phyloP scores from a whole-genome alignment of 2,329 filamentous ascomycete species.

The Epichloe gansuensis region DNA sequence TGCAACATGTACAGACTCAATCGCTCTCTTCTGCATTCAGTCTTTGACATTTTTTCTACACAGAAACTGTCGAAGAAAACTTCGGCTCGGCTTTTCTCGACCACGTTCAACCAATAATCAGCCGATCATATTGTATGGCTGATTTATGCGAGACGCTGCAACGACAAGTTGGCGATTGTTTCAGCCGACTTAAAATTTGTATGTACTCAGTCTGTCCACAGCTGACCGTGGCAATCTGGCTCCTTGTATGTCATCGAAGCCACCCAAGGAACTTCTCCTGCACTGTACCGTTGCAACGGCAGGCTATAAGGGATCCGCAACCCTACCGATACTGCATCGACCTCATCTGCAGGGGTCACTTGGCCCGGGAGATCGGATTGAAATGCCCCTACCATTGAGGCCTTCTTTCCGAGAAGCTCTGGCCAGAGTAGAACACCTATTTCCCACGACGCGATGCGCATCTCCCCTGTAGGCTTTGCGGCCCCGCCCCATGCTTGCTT shows the following conservation, averaged over 20 bases:
- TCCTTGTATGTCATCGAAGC: conserved; percentile 45
- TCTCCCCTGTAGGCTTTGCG: conserved; percentile 39
- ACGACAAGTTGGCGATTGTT: background rate
- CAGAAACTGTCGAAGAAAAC: background rate
- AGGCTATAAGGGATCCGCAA: conserved; percentile 74
- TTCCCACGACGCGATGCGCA: conserved; percentile 70
- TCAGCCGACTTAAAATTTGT: background rate
- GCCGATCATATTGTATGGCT: background rate
- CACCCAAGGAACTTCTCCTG: conserved; percentile 63
- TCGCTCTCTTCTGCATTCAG: background rate
- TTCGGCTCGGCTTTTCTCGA: background rate
- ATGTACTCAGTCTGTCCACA: conserved; percentile 18
- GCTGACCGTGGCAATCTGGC: conserved; percentile 45
- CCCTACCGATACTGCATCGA: conserved; percentile 38
- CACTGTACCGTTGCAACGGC: conserved; percentile 53
- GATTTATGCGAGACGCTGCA: background rate
- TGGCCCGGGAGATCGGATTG: conserved; percentile 39
- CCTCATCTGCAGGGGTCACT: conserved; percentile 11
- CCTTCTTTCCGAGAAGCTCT: conserved; percentile 33
- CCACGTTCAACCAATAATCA: background rate
- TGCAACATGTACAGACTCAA: background rate
- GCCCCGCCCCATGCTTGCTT: conserved; percentile 79
- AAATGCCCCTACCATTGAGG: conserved; percentile 58
- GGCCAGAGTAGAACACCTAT: conserved; percentile 78
- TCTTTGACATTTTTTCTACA: background rate